These are phyloP conservation scores for Plasmodium chabaudi DNA, from an alignment of 169 alveolate genomes.

Conservation along the genomic window DNA sequence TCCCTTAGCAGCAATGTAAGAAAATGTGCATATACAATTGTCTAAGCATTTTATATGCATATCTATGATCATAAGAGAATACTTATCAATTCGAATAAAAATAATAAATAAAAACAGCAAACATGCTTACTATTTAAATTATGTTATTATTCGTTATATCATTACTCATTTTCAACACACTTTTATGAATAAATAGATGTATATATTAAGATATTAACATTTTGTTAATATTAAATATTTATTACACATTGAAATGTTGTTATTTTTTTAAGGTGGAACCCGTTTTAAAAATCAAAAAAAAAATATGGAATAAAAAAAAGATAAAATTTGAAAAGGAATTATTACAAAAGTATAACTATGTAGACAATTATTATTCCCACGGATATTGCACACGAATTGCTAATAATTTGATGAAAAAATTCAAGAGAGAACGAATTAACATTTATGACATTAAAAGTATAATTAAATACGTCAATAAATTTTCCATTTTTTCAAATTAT, in stretches of 20 bases:
- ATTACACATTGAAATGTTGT: not conserved
- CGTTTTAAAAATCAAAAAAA: constrained; percentile 22
- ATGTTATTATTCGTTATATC: not conserved
- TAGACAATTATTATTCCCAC: constrained; percentile 44
- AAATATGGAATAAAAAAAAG: constrained; percentile 23
- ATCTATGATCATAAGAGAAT: not conserved
- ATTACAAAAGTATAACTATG: constrained; percentile 38
- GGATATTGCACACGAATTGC: constrained; percentile 53
- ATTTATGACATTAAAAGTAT: constrained; percentile 54
- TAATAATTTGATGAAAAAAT: constrained; percentile 17
- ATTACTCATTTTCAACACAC: not conserved
- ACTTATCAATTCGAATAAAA: not conserved
- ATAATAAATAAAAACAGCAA: not conserved
- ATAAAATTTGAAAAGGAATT: constrained; percentile 40
- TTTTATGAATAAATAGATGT: not conserved
- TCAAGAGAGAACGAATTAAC: constrained; percentile 15
- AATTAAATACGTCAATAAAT: constrained; percentile 11
- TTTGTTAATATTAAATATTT: not conserved
- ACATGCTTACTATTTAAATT: not conserved
- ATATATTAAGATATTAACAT: not conserved
- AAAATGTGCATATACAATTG: not conserved
- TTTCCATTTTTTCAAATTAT: not conserved
- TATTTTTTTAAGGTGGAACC: constrained; percentile 20
- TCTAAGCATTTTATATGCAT: not conserved
- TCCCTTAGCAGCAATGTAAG: constrained; percentile 15